Base-by-base conservation (phyloP, 371 early-diverging fungal species). In the Mortierella sp. region DNA sequence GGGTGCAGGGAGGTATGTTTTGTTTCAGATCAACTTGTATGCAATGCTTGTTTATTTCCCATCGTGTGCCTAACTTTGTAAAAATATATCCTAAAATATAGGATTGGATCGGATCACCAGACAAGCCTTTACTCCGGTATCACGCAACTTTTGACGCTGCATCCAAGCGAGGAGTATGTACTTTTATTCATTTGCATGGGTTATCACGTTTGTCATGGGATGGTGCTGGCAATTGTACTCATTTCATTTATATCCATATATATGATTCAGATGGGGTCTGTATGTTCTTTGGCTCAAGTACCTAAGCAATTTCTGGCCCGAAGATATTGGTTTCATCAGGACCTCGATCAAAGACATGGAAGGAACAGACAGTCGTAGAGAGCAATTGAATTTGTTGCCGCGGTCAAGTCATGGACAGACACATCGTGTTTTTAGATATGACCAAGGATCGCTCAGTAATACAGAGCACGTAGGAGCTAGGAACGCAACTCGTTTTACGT, bases 271-370 rank as follows among this genome's bases (percentile, higher is more conserved):
- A 45, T 82, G 78, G 77, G 64, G 56, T 0, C 35, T 82, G 8
- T 77, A 77, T 45, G 68, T 70, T 13, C 57, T 76, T 17, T 82
- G 83, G 74, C 70, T 82, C 51, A 67, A 77, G 23, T 76, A 73
- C 31, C 45, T 82, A 34, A 63, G 63, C n/a, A 66, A 59, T 23
- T 77, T 76, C 51, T 83, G 83, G 83, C 83, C 83, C 12, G 83
- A 83, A n/a, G 83, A 83, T 51, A 55, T 75, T 13, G 83, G 75
- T 3, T 78, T 83, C 29, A 61, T 68, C 15, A 66, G 81, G 23
- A 64, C 61, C 4, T 64, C 75, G 10, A 80, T 80, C 22, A 66
- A 64, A 15, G 81, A 80, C 19, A 64, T 75, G 71, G 65, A 67
- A 28, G n/a, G 66, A 45, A 63, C 45, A 6, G 80, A 79, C 10